Percentiles rank a stretch among this genome's conserved stretches.
Conservation (phyloP, 768 basidiomycete genomes). For the Macrolepiota albuminosa region DNA sequence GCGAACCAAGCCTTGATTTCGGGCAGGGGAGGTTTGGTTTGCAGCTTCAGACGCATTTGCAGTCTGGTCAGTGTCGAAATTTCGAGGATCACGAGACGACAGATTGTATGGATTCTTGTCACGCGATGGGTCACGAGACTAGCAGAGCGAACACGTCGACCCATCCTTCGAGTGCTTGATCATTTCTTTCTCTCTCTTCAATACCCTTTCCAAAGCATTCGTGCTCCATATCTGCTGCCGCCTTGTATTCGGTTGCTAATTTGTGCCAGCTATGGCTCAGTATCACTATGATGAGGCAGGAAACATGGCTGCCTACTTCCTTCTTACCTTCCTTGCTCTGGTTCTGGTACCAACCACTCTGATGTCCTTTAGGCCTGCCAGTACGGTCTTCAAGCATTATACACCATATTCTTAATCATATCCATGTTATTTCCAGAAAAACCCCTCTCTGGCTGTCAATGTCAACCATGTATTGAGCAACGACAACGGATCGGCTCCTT, state of each 20-base stretch:
- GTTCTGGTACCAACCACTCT: constrained; percentile 77
- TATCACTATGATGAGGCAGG: constrained; percentile 86
- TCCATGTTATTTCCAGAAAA: constrained; percentile 24
- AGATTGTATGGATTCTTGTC: constrained; percentile 4
- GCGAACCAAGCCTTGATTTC: constrained; percentile 50
- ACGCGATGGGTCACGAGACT: constrained; percentile 16
- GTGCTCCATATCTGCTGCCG: background rate
- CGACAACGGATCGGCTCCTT: constrained; percentile 46
- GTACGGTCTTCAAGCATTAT: constrained; percentile 29
- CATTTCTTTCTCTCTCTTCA: background rate
- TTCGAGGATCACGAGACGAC: constrained; percentile 5
- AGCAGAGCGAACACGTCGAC: constrained; percentile 20
- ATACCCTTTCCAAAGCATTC: background rate
- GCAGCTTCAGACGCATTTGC: constrained; percentile 48
- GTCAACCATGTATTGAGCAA: constrained; percentile 55
- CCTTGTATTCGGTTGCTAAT: background rate
- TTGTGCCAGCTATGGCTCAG: constrained; percentile 47
- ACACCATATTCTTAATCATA: background rate
- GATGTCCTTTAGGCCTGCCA: constrained; percentile 38
- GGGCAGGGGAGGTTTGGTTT: constrained; percentile 42
- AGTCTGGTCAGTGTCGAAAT: too few relatives aligned
- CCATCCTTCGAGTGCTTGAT: background rate
- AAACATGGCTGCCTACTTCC: constrained; percentile 85
- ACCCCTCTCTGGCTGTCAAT: constrained; percentile 50
- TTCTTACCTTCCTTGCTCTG: constrained; percentile 84